Evolutionary conservation across 1,284 basidiomycete genomes (phyloP).

Genomic region (Trichosporon inkin): DNA sequence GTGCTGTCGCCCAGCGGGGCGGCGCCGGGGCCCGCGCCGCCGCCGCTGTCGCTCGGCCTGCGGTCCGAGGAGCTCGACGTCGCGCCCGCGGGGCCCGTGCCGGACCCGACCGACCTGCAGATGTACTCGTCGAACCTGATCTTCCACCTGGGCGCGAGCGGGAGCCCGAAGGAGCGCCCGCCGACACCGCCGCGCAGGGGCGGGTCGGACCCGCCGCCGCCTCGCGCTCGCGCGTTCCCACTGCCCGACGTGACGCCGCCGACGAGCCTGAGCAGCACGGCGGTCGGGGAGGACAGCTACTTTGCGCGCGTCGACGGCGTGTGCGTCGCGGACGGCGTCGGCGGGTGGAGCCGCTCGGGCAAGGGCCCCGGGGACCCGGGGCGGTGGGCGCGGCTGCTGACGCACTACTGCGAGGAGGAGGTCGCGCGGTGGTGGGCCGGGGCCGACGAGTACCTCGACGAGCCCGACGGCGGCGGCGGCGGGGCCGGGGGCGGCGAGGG

Average conservation of each 20-base stretch:
- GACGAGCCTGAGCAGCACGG: slow-evolving; percentile 22
- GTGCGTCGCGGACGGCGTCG: slow-evolving; percentile 52
- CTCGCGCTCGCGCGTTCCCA: slow-evolving; percentile 37
- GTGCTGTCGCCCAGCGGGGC: slow-evolving; percentile 21
- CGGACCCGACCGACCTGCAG: slow-evolving; percentile 22
- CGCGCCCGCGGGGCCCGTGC: not conserved
- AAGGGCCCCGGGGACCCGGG: slow-evolving; percentile 44
- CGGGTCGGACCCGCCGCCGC: slow-evolving; percentile 26
- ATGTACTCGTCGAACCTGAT: slow-evolving; percentile 37
- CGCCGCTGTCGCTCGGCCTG: slow-evolving; percentile 15
- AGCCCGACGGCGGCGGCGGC: too few species aligned
- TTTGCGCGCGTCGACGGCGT: slow-evolving; percentile 45
- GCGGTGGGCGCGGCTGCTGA: slow-evolving; percentile 44
- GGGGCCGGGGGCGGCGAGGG: too few species aligned
- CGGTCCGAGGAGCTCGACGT: slow-evolving; percentile 13
- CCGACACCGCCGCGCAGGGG: slow-evolving; percentile 17
- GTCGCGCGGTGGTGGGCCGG: slow-evolving; percentile 43
- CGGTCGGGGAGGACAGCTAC: slow-evolving; percentile 51
- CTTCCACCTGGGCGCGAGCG: slow-evolving; percentile 42
- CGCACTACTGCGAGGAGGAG: slow-evolving; percentile 48
- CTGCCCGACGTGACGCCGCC: slow-evolving; percentile 37
- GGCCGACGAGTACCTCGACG: slow-evolving; percentile 32
- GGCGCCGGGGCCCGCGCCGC: slow-evolving; percentile 2
- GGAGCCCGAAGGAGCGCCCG: slow-evolving; percentile 38
- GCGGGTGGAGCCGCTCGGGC: slow-evolving; percentile 44